Evolutionary conservation across 768 basidiomycete genomes (phyloP).

Genomic region (Inosperma sp.): DNA sequence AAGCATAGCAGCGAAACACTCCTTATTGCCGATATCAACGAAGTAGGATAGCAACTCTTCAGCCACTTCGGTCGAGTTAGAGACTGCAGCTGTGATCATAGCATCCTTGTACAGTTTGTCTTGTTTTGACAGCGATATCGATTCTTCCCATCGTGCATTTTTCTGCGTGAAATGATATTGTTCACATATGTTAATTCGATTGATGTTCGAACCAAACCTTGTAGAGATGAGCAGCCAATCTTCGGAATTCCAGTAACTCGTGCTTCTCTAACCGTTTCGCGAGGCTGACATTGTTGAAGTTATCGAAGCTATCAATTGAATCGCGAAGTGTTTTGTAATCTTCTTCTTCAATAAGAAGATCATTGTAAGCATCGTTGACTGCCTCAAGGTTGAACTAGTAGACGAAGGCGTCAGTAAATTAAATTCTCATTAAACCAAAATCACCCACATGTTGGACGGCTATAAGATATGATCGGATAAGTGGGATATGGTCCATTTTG

Average conservation of each 20-base stretch:
- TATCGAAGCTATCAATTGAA: constrained; percentile 97
- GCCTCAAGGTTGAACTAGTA: constrained; percentile 87
- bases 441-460: constrained; percentile 84
- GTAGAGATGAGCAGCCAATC: constrained; percentile 93
- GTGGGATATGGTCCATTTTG: constrained; percentile 91
- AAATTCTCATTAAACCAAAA: not conserved
- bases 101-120: constrained; percentile 98
- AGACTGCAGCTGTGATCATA: constrained; percentile 87
- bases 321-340: constrained; percentile 97
- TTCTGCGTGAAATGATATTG: constrained; percentile 49
- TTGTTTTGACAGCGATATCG: constrained; percentile 89
- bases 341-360: constrained; percentile 97
- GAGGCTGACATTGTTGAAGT: constrained; percentile 88
- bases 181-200: not conserved
- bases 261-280: constrained; percentile 86
- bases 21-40: constrained; percentile 97
- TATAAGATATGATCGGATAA: constrained; percentile 94
- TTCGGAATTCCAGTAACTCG: constrained; percentile 89
- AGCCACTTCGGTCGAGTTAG: constrained; percentile 79
- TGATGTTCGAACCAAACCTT: constrained; percentile 52
- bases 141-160: constrained; percentile 95
- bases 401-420: constrained; percentile 7
- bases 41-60: constrained; percentile 96
- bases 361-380: constrained; percentile 97
- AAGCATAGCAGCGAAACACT: constrained; percentile 89